A percentile compares a stretch with the other conserved stretches of the same genome.
phyloP scores from a whole-genome alignment of 805 yeast species.

The Kodamaea restingae region DNA sequence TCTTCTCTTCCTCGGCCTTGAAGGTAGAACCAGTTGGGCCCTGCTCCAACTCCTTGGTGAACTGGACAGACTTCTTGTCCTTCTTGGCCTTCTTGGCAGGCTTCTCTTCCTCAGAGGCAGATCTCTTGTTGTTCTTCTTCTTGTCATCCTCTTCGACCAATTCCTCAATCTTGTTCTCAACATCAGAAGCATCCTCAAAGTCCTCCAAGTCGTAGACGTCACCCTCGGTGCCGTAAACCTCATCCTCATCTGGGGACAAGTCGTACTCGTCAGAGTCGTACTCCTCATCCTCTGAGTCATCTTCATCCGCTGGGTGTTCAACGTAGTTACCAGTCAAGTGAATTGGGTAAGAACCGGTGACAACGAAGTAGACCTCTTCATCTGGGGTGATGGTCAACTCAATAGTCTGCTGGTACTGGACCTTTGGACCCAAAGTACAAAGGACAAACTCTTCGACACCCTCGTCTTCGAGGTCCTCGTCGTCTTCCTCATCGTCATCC shows the following conservation, averaged over 20 bases:
- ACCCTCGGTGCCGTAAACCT: constrained; percentile 44
- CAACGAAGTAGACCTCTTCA: constrained; percentile 92
- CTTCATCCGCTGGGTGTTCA: constrained; percentile 87
- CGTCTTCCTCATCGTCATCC: constrained; percentile 51
- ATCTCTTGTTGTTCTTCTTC: constrained; percentile 30
- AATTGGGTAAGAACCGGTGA: constrained; percentile 91
- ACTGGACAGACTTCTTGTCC: constrained; percentile 67
- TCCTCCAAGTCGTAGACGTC: constrained; percentile 55
- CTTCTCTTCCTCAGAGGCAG: constrained; percentile 31
- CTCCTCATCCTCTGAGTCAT: constrained; percentile 46
- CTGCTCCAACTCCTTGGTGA: constrained; percentile 87
- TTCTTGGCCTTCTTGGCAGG: constrained; percentile 24
- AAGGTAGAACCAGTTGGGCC: constrained; percentile 70
- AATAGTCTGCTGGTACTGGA: constrained; percentile 82
- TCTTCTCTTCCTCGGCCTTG: constrained; percentile 18
- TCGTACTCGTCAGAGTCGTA: constrained; percentile 58
- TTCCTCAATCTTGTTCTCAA: constrained; percentile 71
- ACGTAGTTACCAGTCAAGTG: constrained; percentile 93
- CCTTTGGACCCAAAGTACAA: constrained; percentile 85
- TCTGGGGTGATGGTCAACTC: constrained; percentile 89
- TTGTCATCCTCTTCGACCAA: constrained; percentile 62
- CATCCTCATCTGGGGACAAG: constrained; percentile 76
- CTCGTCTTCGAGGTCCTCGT: constrained; percentile 57
- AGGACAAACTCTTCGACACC: constrained; percentile 81
- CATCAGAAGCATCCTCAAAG: constrained; percentile 64